Conservation (phyloP, 129 eudicot species). For the Gnaphalium uliginosum region DNA sequence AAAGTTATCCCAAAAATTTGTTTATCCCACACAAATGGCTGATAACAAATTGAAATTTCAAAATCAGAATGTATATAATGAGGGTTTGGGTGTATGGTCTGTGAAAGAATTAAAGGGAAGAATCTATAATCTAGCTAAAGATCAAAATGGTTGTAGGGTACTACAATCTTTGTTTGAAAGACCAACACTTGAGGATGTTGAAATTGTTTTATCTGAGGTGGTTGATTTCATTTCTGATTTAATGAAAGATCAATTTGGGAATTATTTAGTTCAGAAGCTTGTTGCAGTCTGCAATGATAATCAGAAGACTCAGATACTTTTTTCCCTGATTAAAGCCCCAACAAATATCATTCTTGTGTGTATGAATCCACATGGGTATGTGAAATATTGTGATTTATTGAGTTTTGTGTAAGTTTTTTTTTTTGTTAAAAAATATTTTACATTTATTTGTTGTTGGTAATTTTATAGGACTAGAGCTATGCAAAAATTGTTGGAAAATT, state of each 20-base stretch:
- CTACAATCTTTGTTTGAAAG: conserved; percentile 43
- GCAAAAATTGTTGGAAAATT: conserved; percentile 56
- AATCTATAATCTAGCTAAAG: conserved; percentile 44
- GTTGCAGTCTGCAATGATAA: conserved; percentile 50
- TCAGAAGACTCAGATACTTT: conserved; percentile 54
- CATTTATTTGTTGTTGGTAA: conserved; percentile 13
- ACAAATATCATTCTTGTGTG: conserved; percentile 46
- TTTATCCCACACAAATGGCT: not conserved
- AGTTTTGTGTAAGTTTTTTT: not conserved
- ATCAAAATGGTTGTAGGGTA: conserved; percentile 47
- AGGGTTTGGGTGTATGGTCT: conserved; percentile 15
- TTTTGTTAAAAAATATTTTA: too few species aligned
- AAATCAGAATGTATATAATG: not conserved
- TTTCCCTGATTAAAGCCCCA: conserved; percentile 39
- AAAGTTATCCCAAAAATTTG: conserved; percentile 39
- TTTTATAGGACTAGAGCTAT: conserved; percentile 50
- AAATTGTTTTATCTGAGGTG: conserved; percentile 52
- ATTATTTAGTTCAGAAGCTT: conserved; percentile 56
- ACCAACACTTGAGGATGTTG: conserved; percentile 41
- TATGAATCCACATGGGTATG: conserved; percentile 69
- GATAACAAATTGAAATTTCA: conserved; percentile 11
- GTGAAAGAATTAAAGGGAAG: conserved; percentile 46
- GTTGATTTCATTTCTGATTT: conserved; percentile 40
- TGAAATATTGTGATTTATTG: not conserved
- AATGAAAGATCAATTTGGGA: conserved; percentile 66